Percentiles rank a stretch among this genome's conserved stretches.
phyloP scores from a whole-genome alignment of 257 asterid genomes.

The Petunia secreta region DNA sequence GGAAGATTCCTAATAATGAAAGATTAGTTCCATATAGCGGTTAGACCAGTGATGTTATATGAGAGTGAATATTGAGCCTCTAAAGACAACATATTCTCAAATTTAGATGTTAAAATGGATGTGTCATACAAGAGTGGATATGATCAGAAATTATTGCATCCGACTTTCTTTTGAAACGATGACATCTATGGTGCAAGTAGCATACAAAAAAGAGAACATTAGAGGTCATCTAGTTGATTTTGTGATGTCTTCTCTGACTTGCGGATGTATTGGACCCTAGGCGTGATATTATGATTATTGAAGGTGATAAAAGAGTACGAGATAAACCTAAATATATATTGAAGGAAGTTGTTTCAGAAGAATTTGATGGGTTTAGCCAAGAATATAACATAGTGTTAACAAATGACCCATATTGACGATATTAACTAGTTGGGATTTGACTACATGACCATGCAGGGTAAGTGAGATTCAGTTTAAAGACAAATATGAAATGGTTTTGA shows the following conservation, averaged over 20 bases:
- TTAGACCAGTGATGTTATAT: not conserved
- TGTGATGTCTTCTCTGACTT: not conserved
- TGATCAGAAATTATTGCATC: not conserved
- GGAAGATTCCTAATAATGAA: conserved; percentile 2
- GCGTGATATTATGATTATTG: not conserved
- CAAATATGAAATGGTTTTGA: conserved; percentile 10
- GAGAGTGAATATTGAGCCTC: not conserved
- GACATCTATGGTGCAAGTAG: not conserved
- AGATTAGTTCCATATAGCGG: not conserved
- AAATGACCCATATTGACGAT: not conserved
- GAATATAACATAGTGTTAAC: not conserved
- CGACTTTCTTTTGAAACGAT: not conserved
- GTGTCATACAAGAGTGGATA: not conserved
- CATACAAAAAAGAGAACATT: not conserved
- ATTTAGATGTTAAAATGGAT: not conserved
- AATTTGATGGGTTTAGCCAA: not conserved
- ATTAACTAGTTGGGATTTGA: not conserved
- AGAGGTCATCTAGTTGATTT: not conserved
- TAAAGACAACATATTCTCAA: not conserved
- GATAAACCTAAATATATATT: not conserved
- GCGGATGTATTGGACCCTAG: not conserved
- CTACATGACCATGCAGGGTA: not conserved
- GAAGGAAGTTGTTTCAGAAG: not conserved
- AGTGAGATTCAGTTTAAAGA: not conserved
- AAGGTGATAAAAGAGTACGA: conserved; percentile 10